phyloP scores from a whole-genome alignment of 108 stramenopile species.

The Nitzschia sp. region DNA sequence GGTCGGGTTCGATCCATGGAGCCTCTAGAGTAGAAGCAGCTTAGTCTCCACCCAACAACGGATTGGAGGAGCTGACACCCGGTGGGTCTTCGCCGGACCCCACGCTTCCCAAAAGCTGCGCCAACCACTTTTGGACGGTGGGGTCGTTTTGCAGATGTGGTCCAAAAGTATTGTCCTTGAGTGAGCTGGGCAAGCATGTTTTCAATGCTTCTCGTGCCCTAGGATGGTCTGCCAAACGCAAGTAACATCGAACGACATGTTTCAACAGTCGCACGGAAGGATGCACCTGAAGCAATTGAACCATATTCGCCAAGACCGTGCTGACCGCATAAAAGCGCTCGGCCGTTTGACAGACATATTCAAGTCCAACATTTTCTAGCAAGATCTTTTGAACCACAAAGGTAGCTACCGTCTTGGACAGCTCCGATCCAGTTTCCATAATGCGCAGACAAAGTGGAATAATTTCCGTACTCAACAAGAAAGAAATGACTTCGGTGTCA shows the following conservation, averaged over 20 bases:
- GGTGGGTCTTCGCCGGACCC: constrained; percentile 29
- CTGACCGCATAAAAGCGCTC: constrained; percentile 98
- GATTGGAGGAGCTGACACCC: background rate
- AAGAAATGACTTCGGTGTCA: constrained; percentile 96
- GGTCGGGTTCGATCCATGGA: no score
- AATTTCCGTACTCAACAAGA: constrained; percentile 94
- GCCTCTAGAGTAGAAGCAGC: no score
- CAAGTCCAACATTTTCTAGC: constrained; percentile 95
- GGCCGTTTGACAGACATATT: constrained; percentile 98
- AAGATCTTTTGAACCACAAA: constrained; percentile 99
- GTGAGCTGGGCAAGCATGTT: constrained; percentile 87
- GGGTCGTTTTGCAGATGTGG: constrained; percentile 83
- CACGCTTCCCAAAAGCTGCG: constrained; percentile 73
- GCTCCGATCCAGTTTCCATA: constrained; percentile 94
- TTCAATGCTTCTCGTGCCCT: constrained; percentile 95
- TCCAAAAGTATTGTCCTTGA: constrained; percentile 90
- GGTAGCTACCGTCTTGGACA: constrained; percentile 98
- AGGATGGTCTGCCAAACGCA: constrained; percentile 93
- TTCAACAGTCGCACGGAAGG: constrained; percentile 95
- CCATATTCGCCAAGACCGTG: constrained; percentile 95
- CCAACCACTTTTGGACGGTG: constrained; percentile 91
- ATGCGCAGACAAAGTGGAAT: constrained; percentile 62
- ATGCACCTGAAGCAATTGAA: constrained; percentile 78
- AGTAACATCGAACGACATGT: constrained; percentile 98
- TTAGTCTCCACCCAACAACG: background rate